Base-by-base conservation (phyloP, 2,329 filamentous ascomycete genomes). In the Pyrenochaeta sp. region DNA sequence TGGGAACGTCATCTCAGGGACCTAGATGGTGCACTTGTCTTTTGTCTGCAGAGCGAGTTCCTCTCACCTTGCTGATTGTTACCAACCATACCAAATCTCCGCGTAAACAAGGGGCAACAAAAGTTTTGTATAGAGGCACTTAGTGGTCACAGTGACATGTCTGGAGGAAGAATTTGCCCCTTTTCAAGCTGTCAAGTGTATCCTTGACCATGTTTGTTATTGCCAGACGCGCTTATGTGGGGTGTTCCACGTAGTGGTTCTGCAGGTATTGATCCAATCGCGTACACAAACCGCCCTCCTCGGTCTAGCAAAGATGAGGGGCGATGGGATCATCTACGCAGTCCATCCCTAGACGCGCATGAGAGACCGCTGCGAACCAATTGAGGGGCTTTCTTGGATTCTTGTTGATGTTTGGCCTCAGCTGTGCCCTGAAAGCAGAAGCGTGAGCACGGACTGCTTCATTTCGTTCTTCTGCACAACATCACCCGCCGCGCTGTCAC, bases 391-490 rank as follows among this genome's bases (percentile, higher is more conserved):
- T 51, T 48, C n/a, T 44, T 27, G 15, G 50, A 55, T 39, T 19
- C 50, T 56, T 62, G 58, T 66, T 63, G 61, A 58, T 69, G 67
- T 62, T 64, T 60, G 58, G 57, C 37, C 45, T 30, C 54, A 52
- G 56, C 40, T 40, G 45, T 54, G 50, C 46, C 37, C 54, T 47
- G 43, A 46, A 50, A 51, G 56, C 44, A 42, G 48, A 61, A 49
- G 54, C 57, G 54, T 50, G 49, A 55, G 54, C 56, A 56, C 58
- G 58, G 52, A 40, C 52, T 36, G 24, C 40, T 25, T 62, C 59
- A 62, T 59, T 56, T 59, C 59, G 47, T 55, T 55, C 39, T 57
- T 53, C 66, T 69, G 66, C 72, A 72, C 70, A 72, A 71, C 68
- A 74, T 66, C 64, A 62, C 54, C 63, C 55, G 52, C 50, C 54